Percentiles rank a stretch among this genome's conserved stretches.
These are phyloP conservation scores for Lentinula boryana DNA, from an alignment of 768 basidiomycete genomes.

Conservation along the genomic window DNA sequence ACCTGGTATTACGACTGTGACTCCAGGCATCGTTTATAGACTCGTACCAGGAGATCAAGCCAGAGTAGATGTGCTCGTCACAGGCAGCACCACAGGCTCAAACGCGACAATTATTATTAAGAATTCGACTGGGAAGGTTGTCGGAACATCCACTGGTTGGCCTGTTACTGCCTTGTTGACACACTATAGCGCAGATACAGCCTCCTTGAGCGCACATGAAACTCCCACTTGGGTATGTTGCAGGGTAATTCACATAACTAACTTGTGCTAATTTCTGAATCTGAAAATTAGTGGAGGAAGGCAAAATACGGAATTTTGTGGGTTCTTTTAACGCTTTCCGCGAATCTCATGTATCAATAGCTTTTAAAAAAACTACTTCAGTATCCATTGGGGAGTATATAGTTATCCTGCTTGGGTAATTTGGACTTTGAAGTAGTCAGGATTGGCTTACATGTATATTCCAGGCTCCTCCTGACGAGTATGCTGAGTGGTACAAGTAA, in stretches of 20 bases:
- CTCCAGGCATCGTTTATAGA: slow-evolving; percentile 34
- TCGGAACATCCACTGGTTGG: slow-evolving; percentile 33
- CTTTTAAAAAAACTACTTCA: slow-evolving; percentile 13
- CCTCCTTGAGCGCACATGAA: slow-evolving; percentile 37
- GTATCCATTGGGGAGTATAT: slow-evolving; percentile 46
- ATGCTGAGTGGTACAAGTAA: slow-evolving; percentile 56
- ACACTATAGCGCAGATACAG: slow-evolving; percentile 31
- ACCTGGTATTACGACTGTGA: slow-evolving; percentile 34
- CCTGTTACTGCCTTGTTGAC: slow-evolving; percentile 29
- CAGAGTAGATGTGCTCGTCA: slow-evolving; percentile 41
- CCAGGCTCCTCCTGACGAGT: slow-evolving; percentile 32
- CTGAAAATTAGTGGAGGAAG: slow-evolving; percentile 32
- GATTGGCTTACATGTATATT: slow-evolving; percentile 1
- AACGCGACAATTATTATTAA: slow-evolving; percentile 27
- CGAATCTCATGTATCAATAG: neutral
- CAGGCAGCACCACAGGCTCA: slow-evolving; percentile 22
- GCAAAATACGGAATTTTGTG: slow-evolving; percentile 56
- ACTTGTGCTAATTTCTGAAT: neutral
- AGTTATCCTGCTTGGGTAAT: slow-evolving; percentile 39
- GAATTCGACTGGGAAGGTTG: slow-evolving; percentile 24
- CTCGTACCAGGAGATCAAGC: slow-evolving; percentile 46
- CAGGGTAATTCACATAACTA: neutral
- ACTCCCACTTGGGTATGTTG: slow-evolving; percentile 46
- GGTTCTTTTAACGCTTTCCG: slow-evolving; percentile 10
- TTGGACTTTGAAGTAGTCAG: neutral